Conservation (phyloP, 108 stramenopile species). For the Halocafeteria seosinensis region DNA sequence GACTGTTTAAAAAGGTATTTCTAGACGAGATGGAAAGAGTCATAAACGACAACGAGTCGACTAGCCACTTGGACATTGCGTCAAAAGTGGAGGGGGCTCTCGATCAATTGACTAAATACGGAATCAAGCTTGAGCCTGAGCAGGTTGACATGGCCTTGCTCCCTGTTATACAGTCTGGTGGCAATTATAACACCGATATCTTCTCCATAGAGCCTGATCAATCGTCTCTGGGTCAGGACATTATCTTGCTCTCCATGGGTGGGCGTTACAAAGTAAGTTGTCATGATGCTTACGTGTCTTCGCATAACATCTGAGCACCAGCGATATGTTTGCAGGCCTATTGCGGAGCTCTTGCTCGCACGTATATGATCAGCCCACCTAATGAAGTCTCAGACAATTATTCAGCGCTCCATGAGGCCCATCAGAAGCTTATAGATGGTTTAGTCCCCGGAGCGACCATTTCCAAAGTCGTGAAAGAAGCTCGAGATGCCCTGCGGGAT, state of each 20-base stretch:
- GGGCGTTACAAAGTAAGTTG: too few species aligned
- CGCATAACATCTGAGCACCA: too few species aligned
- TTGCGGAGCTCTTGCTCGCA: slow-evolving; percentile 33
- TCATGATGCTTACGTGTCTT: too few species aligned
- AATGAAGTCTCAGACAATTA: slow-evolving; percentile 8
- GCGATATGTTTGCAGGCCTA: too few species aligned
- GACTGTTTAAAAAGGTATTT: background rate
- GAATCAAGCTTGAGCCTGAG: slow-evolving; percentile 16
- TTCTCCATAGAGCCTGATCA: background rate
- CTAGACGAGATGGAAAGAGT: background rate
- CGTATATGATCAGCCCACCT: slow-evolving; percentile 39
- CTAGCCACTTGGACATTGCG: background rate
- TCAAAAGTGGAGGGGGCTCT: background rate
- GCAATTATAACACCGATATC: slow-evolving; percentile 28
- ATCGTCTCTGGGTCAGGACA: slow-evolving; percentile 17
- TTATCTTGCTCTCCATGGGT: slow-evolving; percentile 33
- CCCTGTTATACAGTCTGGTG: slow-evolving; percentile 28
- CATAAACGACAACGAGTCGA: background rate
- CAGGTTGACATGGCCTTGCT: slow-evolving; percentile 25
- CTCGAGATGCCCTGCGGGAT: background rate
- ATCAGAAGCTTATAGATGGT: background rate
- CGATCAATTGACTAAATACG: background rate
- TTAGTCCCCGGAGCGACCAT: slow-evolving; percentile 1
- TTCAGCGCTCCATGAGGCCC: background rate
- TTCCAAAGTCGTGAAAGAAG: background rate